Evolutionary conservation across 1,139 yeast species (phyloP), one percentile per base, ranked within the genome.

Genomic region (Debaryomyces sp.): DNA sequence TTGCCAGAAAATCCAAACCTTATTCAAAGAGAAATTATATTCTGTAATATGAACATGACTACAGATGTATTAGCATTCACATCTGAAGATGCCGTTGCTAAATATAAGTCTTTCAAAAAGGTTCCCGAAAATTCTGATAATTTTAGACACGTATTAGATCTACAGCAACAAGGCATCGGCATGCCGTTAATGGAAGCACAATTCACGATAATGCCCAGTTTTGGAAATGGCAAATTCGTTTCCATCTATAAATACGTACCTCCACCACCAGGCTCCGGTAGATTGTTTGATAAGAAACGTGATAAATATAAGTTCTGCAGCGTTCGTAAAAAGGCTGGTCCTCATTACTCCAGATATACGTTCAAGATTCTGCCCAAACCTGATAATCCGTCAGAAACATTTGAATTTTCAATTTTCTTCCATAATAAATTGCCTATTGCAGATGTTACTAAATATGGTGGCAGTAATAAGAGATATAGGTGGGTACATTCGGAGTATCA

Each of bases 401-500:
- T 40, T 6, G 35, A 40, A 13, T 17, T 40, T 10, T 26, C 27
- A 7, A 17, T 30, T 7, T 40, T 40, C 18, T 10, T 18, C n/a
- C 30, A 30, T 17, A 9, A 17, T 21, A 27, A 30, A 30, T 30
- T 40, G 12, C 43, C 43, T 21, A 40, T 40, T 29, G 43, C 43
- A 5, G 43, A 40, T n/a, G 43, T 29, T 7, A 27, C 35, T n/a
- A 18, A 10, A 6, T 29, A 15, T 10, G 33, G 18, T 1, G 26
- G 26, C 6, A 22, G 32, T 13, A 3, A 26, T 12, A 38, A 37
- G 29, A 13, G 42, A 9, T 39, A 40, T 40, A 12, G 43, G 17
- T 40, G 34, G 43, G 34, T 40, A 3, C 34, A 40, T 40, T 40
- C 43, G 1, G 18, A 38, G 9, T 26, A 38, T n/a, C 43, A 27